These are phyloP conservation scores for Nicotiana knightiana DNA, from an alignment of 257 asterid species.

Conservation along the genomic window DNA sequence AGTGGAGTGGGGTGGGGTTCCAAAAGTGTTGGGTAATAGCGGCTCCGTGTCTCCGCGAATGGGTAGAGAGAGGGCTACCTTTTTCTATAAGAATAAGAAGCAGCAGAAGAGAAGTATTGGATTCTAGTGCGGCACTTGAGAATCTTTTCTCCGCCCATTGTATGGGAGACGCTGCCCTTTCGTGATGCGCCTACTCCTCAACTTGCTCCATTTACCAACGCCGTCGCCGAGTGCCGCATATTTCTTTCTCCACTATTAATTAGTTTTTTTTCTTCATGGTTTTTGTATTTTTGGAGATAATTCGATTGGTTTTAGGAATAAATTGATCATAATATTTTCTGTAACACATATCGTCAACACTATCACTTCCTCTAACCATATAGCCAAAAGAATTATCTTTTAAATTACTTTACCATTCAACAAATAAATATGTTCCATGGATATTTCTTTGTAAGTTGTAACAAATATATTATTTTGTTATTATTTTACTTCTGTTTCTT, in stretches of 20 bases:
- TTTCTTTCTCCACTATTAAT: neutral
- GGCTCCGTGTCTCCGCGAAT: constrained; percentile 79
- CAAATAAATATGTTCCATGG: neutral
- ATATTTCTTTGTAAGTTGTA: neutral
- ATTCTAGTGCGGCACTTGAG: constrained; percentile 5
- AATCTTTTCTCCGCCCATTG: constrained; percentile 23
- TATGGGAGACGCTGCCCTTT: constrained; percentile 12
- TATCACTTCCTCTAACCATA: no score
- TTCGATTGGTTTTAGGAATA: no score
- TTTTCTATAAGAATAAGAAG: no score
- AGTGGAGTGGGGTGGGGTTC: constrained; percentile 11
- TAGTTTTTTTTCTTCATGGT: neutral
- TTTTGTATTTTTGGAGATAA: no score
- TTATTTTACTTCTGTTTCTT: neutral
- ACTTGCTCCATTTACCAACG: neutral
- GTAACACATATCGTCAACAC: no score
- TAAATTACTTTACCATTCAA: neutral
- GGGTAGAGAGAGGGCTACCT: constrained; percentile 7
- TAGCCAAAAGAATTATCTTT: no score
- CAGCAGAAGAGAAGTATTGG: constrained; percentile 5
- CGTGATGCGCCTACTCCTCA: neutral
- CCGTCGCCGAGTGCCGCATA: constrained; percentile 5
- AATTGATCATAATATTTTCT: no score
- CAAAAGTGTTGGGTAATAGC: constrained; percentile 61
- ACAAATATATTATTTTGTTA: neutral